Conservation (phyloP, 139 green algal genomes). For the Nannochloris sp. region DNA sequence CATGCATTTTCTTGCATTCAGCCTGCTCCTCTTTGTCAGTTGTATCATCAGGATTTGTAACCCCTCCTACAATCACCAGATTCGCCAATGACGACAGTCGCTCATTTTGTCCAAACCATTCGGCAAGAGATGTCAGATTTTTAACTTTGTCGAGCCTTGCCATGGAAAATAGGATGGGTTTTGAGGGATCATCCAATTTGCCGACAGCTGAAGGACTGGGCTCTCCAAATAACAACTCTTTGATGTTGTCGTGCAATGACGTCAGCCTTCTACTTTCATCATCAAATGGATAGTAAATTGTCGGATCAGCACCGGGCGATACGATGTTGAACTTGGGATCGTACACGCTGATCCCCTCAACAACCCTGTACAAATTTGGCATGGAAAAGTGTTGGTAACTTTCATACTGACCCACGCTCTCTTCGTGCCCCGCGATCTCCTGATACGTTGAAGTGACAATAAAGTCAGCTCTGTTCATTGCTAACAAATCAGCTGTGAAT, state of each 20-base stretch:
- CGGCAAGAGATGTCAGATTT: conserved; percentile 69
- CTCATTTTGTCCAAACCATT: conserved; percentile 48
- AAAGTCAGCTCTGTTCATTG: conserved; percentile 77
- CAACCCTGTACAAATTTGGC: conserved; percentile 43
- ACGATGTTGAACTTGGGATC: conserved; percentile 85
- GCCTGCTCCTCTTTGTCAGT: conserved; percentile 58
- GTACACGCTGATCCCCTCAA: conserved; percentile 58
- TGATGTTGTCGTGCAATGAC: conserved; percentile 49
- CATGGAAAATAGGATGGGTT: conserved; percentile 80
- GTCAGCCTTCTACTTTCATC: conserved; percentile 50
- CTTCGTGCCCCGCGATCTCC: conserved; percentile 53
- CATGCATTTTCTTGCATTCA: conserved; percentile 64
- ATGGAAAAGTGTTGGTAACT: conserved; percentile 64
- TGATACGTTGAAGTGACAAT: conserved; percentile 68
- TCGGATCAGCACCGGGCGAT: conserved; percentile 58
- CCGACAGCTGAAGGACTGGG: conserved; percentile 23
- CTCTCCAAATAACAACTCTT: conserved; percentile 57
- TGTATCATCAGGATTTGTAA: conserved; percentile 47
- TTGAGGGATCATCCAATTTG: conserved; percentile 42
- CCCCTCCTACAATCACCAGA: conserved; percentile 70
- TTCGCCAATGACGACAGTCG: conserved; percentile 56
- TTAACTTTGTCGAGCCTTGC: conserved; percentile 75
- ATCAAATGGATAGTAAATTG: conserved; percentile 74
- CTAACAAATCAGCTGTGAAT: conserved; percentile 75
- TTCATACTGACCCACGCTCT: conserved; percentile 73